A percentile compares a stretch with the other conserved stretches of the same genome.
Evolutionary conservation across 2,329 filamentous ascomycete species (phyloP).

Genomic region (Aspergillus sp.): DNA sequence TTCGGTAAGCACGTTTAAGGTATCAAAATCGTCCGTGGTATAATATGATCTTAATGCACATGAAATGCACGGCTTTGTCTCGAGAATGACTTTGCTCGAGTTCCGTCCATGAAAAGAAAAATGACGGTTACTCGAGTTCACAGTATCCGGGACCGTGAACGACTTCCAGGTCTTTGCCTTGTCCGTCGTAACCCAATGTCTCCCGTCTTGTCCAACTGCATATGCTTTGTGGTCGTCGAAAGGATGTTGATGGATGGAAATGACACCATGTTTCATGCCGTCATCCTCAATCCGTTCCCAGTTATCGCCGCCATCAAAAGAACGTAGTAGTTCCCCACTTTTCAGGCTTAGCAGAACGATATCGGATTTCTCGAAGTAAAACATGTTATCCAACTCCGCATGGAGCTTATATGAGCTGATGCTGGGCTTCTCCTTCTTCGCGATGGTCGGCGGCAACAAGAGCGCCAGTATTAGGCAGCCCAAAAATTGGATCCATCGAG

Average conservation of each 20-base stretch:
- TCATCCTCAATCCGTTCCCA: slow-evolving; percentile 70
- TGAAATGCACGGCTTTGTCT: slow-evolving; percentile 67
- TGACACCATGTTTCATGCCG: slow-evolving; percentile 46
- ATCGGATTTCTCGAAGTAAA: slow-evolving; percentile 91
- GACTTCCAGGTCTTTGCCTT: slow-evolving; percentile 76
- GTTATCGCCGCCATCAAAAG: slow-evolving; percentile 72
- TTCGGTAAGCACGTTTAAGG: slow-evolving; percentile 62
- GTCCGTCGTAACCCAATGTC: slow-evolving; percentile 82
- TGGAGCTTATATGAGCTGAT: slow-evolving; percentile 67
- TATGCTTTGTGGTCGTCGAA: slow-evolving; percentile 79
- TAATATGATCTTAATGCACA: slow-evolving; percentile 69
- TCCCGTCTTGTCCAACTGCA: slow-evolving; percentile 66
- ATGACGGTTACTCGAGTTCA: slow-evolving; percentile 6
- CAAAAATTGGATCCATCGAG: slow-evolving; percentile 47
- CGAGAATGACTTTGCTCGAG: slow-evolving; percentile 81
- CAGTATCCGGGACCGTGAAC: slow-evolving; percentile 61
- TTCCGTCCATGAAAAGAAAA: slow-evolving; percentile 74
- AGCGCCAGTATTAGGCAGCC: slow-evolving; percentile 54
- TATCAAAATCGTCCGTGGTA: slow-evolving; percentile 81
- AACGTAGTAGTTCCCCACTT: slow-evolving; percentile 69
- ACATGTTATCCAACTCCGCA: slow-evolving; percentile 65
- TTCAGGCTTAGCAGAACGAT: slow-evolving; percentile 70
- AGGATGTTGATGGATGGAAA: slow-evolving; percentile 71
- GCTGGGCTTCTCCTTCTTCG: slow-evolving; percentile 65
- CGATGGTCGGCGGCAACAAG: slow-evolving; percentile 35